A percentile compares a stretch with the other conserved stretches of the same genome.
These are phyloP conservation scores for Pyrenula aspistea DNA, from an alignment of 495 filamentous ascomycete species.

Conservation along the genomic window DNA sequence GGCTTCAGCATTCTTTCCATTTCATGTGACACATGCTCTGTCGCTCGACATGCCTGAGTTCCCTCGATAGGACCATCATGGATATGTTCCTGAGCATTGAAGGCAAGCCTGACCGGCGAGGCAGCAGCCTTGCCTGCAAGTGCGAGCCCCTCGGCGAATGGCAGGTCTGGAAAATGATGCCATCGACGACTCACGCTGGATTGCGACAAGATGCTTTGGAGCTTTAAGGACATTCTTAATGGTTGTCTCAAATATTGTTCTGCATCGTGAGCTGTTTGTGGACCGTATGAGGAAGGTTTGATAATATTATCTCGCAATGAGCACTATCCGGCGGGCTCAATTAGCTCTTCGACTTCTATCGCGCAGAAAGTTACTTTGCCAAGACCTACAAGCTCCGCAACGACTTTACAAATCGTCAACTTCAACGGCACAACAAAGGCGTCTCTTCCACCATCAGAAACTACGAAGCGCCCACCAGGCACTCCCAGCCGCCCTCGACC, in stretches of 20 bases:
- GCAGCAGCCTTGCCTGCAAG: not conserved
- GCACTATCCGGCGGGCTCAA: not conserved
- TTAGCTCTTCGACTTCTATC: not conserved
- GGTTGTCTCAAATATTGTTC: not conserved
- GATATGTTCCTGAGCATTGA: too few relatives aligned
- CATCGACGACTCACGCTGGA: not conserved
- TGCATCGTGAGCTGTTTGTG: too few relatives aligned
- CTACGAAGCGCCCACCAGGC: not conserved
- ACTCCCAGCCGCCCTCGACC: not conserved
- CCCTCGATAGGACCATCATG: too few relatives aligned
- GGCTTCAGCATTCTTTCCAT: too few relatives aligned
- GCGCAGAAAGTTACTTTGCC: not conserved
- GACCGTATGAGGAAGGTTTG: not conserved
- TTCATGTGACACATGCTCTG: too few relatives aligned
- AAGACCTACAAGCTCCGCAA: not conserved
- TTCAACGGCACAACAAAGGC: not conserved
- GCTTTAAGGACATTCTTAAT: not conserved
- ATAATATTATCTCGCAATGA: not conserved
- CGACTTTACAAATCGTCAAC: not conserved
- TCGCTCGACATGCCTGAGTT: too few relatives aligned
- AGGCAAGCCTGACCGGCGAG: too few relatives aligned
- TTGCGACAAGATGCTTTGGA: not conserved
- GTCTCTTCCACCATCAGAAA: not conserved
- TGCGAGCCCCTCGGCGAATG: not conserved
- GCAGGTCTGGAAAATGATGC: not conserved